Conservation (phyloP, 805 yeast genomes). For the Zygosaccharomyces kombuchaensis region DNA sequence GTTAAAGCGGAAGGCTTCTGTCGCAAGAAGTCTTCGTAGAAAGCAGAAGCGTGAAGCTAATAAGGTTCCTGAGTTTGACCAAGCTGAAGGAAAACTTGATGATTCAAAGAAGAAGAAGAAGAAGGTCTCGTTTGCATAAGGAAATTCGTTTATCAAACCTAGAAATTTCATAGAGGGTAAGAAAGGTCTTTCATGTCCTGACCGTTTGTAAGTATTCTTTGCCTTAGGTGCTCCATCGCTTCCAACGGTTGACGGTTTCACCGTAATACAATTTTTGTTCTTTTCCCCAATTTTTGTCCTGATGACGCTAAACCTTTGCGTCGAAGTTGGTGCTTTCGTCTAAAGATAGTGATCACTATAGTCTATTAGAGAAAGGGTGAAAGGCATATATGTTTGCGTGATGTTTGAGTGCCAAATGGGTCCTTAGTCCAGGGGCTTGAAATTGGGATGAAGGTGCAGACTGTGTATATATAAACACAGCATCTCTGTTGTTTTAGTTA, state of each 20-base stretch:
- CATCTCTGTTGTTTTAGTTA: background rate
- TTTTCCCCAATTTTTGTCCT: background rate
- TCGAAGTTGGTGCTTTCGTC: background rate
- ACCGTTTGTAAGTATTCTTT: background rate
- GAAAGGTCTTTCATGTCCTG: too few species aligned
- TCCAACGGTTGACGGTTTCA: background rate
- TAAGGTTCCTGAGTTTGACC: slow-evolving; percentile 7
- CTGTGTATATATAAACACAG: background rate
- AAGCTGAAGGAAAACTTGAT: slow-evolving; percentile 15
- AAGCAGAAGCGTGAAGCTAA: slow-evolving; percentile 38
- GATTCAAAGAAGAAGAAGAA: slow-evolving; percentile 34
- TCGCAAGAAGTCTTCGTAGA: slow-evolving; percentile 67
- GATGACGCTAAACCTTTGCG: background rate
- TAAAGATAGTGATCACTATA: background rate
- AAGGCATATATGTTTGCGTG: background rate
- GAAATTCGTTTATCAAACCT: background rate
- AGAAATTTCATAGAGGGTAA: background rate
- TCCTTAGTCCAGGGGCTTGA: background rate
- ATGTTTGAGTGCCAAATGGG: background rate
- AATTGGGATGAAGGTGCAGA: background rate
- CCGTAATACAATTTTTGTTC: background rate
- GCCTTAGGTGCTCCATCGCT: background rate
- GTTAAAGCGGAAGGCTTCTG: slow-evolving; percentile 64
- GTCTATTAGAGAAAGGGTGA: background rate
- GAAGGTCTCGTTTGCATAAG: slow-evolving; percentile 47